phyloP scores from a whole-genome alignment of 495 filamentous ascomycete genomes.

The Aspergillus homomorphus region DNA sequence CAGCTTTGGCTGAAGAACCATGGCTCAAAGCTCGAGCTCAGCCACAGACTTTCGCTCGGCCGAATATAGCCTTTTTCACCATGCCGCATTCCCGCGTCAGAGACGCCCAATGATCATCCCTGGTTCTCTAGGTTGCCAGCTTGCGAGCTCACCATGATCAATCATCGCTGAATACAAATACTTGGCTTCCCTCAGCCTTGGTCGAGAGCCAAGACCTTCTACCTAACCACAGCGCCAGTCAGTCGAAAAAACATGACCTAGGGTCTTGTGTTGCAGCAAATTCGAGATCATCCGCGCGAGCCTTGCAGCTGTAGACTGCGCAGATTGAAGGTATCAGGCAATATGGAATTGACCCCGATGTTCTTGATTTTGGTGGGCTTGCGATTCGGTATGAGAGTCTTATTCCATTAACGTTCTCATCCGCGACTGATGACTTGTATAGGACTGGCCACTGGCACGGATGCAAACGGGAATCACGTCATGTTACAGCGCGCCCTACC shows the following conservation, averaged over 20 bases:
- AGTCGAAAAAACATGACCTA: slow-evolving; percentile 1
- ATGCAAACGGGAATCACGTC: neutral
- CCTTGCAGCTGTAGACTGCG: neutral
- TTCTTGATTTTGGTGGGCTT: slow-evolving; percentile 28
- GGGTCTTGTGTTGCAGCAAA: neutral
- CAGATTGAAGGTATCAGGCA: slow-evolving; percentile 4
- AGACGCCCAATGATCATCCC: slow-evolving; percentile 6
- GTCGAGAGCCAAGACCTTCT: slow-evolving; percentile 9
- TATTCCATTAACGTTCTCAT: neutral
- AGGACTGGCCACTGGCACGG: neutral
- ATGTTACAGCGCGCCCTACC: slow-evolving; percentile 36
- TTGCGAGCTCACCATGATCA: slow-evolving; percentile 7
- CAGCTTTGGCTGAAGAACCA: neutral
- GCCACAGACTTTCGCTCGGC: neutral
- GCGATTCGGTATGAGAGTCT: slow-evolving; percentile 26
- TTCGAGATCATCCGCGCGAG: neutral
- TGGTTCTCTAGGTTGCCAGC: slow-evolving; percentile 12
- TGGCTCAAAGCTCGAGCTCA: neutral
- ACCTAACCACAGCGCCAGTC: slow-evolving; percentile 18
- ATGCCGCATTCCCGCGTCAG: neutral
- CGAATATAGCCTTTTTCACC: neutral
- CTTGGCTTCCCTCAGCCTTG: neutral
- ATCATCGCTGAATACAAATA: neutral
- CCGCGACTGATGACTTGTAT: neutral
- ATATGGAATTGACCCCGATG: slow-evolving; percentile 26